Percentiles rank a stretch among this genome's conserved stretches.
phyloP scores from a whole-genome alignment of 352 stramenopile species.

The Phytophthora ramorum region DNA sequence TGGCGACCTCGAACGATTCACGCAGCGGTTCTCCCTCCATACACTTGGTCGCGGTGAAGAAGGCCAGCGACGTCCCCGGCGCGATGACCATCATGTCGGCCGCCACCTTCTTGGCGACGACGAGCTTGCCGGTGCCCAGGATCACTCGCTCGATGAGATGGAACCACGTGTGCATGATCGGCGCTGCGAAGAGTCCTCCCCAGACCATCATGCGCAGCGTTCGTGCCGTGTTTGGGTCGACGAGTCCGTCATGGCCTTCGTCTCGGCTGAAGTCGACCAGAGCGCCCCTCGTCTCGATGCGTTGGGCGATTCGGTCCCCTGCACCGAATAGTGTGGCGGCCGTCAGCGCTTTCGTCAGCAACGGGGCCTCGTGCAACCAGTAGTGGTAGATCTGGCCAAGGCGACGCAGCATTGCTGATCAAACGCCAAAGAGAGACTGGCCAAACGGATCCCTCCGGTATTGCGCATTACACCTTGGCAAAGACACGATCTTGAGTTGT shows the following conservation, averaged over 20 bases:
- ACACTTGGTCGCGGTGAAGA: conserved; percentile 51
- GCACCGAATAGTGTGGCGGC: conserved; percentile 51
- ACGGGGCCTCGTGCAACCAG: conserved; percentile 50
- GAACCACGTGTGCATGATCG: conserved; percentile 92
- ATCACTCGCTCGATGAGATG: conserved; percentile 73
- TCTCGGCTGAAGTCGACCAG: conserved; percentile 10
- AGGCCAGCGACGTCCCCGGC: conserved; percentile 44
- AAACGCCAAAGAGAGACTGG: background rate
- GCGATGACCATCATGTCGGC: conserved; percentile 57
- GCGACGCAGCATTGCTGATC: conserved; percentile 45
- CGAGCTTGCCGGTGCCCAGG: conserved; percentile 28
- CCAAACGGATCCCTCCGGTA: background rate
- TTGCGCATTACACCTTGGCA: conserved; percentile 11
- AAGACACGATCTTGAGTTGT: conserved; percentile 20
- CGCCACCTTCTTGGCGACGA: conserved; percentile 48
- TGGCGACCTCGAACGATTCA: conserved; percentile 48
- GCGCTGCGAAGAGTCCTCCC: conserved; percentile 85
- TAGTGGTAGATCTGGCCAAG: conserved; percentile 47
- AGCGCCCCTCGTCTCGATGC: conserved; percentile 26
- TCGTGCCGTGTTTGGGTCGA: conserved; percentile 42
- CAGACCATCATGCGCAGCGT: conserved; percentile 88
- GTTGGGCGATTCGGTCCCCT: conserved; percentile 58
- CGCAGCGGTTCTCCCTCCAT: conserved; percentile 42
- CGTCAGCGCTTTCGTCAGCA: conserved; percentile 65
- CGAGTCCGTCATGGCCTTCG: conserved; percentile 2